These are phyloP conservation scores for Phaeosphaeria sp. DNA, from an alignment of 2,329 filamentous ascomycete genomes.

Conservation along the genomic window DNA sequence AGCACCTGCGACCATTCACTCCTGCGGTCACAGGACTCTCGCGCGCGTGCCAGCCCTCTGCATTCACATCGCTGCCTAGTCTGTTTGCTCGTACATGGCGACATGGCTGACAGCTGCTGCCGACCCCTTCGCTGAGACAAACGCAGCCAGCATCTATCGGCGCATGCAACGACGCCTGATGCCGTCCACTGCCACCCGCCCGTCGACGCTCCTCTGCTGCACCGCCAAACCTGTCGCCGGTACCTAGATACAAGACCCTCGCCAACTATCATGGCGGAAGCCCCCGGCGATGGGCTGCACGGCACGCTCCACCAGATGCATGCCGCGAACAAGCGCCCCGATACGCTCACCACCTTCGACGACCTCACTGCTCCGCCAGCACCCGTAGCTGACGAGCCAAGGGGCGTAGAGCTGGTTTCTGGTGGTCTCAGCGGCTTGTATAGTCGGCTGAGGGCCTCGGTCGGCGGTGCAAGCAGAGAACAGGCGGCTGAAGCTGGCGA, in stretches of 20 bases:
- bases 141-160: not conserved
- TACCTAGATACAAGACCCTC: slow-evolving; percentile 1
- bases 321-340: slow-evolving; percentile 83
- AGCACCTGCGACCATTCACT: not conserved
- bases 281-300: slow-evolving; percentile 28
- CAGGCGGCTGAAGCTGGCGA: slow-evolving; percentile 30
- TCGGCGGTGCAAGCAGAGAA: slow-evolving; percentile 71
- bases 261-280: slow-evolving; percentile 33
- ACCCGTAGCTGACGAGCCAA: slow-evolving; percentile 67
- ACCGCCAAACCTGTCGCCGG: slow-evolving; percentile 4
- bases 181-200: slow-evolving; percentile 18
- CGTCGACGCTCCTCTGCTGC: slow-evolving; percentile 11
- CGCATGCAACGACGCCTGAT: slow-evolving; percentile 24
- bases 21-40: not conserved
- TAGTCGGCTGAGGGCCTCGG: slow-evolving; percentile 80
- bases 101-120: not conserved
- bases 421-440: slow-evolving; percentile 90
- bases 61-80: not conserved
- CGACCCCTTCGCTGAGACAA: not conserved
- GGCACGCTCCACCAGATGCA: slow-evolving; percentile 80
- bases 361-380: slow-evolving; percentile 79
- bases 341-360: slow-evolving; percentile 89
- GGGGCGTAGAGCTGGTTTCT: slow-evolving; percentile 77
- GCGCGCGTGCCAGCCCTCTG: not conserved
- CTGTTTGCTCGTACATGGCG: not conserved